Evolutionary conservation across 257 asterid species (phyloP), one percentile per base, ranked within the genome.

Genomic region (Euphrasia confusa): DNA sequence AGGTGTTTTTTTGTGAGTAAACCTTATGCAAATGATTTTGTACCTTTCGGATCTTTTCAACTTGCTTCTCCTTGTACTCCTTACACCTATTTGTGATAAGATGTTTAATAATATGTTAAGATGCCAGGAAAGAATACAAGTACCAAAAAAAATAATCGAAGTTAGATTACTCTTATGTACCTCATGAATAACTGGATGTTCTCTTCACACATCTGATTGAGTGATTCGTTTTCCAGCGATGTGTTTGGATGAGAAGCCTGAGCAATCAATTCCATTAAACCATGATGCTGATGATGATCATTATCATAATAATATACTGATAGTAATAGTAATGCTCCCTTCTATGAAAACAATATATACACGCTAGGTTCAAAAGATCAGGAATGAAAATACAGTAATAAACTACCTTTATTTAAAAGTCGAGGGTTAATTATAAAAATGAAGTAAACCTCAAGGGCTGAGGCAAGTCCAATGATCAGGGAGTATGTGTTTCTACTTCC

Each of bases 101-200:
- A 42, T 42, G 17, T 58, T 40, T 28, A 53, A 59, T 60, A 8
- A 44, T 47, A 42, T 11, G 60, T 62, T 27, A 75, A 61, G 66
- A 70, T 47, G 67, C 61, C 47, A 58, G 10, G 54, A 58, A 63
- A 9, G 17, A 26, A 53, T 4, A 9, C 58, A 53, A 53, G 33
- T 53, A 35, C 10, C 10, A 35, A 21, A 2, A 35, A 35, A 35
- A 35, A 35, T 35, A 35, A 21, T 7, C 40, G 40, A 4, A 17
- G 30, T 50, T 69, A 45, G 15, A 27, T 33, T 35, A 71, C 28
- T 48, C 57, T 69, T 21, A 21, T 21, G 28, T 83, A 87, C 97
- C 95, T 90, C 85, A 49, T 73, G 76, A 77, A 77, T 66, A 90
- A 83, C 77, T 83, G 80, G 58, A 85, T 69, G 78, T 90, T 90